A percentile compares a stretch with the other conserved stretches of the same genome.
These are phyloP conservation scores for Phytopythium chamaehyphon DNA, from an alignment of 352 stramenopile species.

Conservation along the genomic window DNA sequence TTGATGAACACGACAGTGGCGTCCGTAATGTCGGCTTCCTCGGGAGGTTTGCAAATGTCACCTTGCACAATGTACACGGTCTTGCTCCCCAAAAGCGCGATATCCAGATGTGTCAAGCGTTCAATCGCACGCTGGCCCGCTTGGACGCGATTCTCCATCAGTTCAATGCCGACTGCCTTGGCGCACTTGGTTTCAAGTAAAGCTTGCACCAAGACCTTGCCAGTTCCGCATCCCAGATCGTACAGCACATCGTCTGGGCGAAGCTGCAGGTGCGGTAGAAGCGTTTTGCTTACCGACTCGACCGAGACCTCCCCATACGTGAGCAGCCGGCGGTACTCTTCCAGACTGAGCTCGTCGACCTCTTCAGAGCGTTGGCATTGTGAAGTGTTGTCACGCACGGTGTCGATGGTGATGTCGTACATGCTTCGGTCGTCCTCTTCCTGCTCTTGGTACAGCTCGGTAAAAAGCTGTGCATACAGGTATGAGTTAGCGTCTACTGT, in stretches of 20 bases:
- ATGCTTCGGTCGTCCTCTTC: conserved; percentile 76
- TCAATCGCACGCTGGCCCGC: conserved; percentile 54
- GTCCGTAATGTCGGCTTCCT: conserved; percentile 49
- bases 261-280: conserved; percentile 66
- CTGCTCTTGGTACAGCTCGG: conserved; percentile 62
- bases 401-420: conserved; percentile 65
- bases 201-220: conserved; percentile 76
- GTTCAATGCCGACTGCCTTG: conserved; percentile 70
- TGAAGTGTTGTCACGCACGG: conserved; percentile 55
- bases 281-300: conserved; percentile 51
- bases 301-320: conserved; percentile 82
- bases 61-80: conserved; percentile 61
- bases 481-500: background rate
- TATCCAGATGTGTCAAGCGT: conserved; percentile 32
- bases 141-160: conserved; percentile 80
- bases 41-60: conserved; percentile 65
- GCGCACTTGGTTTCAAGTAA: conserved; percentile 65
- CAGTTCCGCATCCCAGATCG: conserved; percentile 76
- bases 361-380: conserved; percentile 57
- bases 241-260: conserved; percentile 75
- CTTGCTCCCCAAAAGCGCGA: conserved; percentile 45
- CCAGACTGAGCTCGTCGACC: conserved; percentile 60
- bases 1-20: conserved; percentile 87
- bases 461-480: conserved; percentile 27
- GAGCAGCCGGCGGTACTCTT: conserved; percentile 67